Evolutionary conservation across 164 flowering plant species (phyloP), one percentile per base, ranked within the genome.

Genomic region (Stephania yunnanensis): DNA sequence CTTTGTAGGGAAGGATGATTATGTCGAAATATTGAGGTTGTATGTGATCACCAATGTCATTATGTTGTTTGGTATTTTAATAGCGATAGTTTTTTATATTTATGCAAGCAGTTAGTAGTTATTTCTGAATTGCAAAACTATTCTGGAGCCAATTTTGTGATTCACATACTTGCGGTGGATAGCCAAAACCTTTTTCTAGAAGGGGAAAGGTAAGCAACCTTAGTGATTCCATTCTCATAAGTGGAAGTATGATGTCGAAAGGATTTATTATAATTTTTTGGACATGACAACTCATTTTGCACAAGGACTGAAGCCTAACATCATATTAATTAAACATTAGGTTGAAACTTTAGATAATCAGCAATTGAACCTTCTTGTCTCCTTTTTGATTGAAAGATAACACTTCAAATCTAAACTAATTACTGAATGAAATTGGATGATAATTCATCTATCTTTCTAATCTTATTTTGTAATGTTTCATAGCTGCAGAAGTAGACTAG

Each of bases 101-200:
- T 58, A 58, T 58, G 64, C 20, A 4, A 58, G 20, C 64, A 13
- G 5, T n/a, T 58, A 58, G 5, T 20, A 36, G 31, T 31, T 69
- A 52, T 71, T 58, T 63, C 72, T 61, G 76, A 58, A 69, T 81
- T 66, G 83, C 74, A 95, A 98, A 95, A 64, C 82, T 91, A 73
- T 95, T 95, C 84, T 75, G 93, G 85, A 92, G 82, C 75, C 99
- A 95, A 82, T 95, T 95, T 69, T 95, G 99, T 77, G 96, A 91
- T 84, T 92, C 94, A 68, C 99, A 93, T 78, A 87, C 91, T 70
- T 95, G 97, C 85, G 80, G 87, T 1, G 88, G 87, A 74, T 82
- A 83, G 75, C 81, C 11, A 46, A 87, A 91, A 80, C 94, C 89
- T 12, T 95, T 95, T 73, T 66, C 95, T 36, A 88, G 87, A 82